Evolutionary conservation across 1,284 basidiomycete genomes (phyloP).

Genomic region (Gomphus sp.): DNA sequence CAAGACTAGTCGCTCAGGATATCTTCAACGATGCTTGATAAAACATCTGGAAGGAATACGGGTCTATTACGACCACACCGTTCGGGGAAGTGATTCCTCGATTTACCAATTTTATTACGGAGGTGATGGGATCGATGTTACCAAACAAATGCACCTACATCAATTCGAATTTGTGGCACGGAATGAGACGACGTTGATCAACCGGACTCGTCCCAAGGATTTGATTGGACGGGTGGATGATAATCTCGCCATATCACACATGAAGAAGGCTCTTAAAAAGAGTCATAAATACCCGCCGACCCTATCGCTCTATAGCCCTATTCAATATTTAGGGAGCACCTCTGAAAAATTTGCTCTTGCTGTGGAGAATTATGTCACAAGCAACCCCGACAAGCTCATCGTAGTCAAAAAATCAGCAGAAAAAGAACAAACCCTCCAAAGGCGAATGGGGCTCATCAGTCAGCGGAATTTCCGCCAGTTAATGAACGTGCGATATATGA

Average conservation of each 20-base stretch:
- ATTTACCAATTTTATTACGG: conserved; percentile 97
- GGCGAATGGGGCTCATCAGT: conserved; percentile 40
- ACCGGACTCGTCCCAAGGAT: conserved; percentile 60
- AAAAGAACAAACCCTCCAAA: conserved; percentile 27
- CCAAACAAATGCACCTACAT: conserved; percentile 86
- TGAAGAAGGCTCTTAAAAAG: conserved; percentile 87
- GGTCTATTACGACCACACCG: conserved; percentile 97
- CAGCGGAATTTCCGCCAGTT: conserved; percentile 64
- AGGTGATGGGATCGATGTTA: conserved; percentile 94
- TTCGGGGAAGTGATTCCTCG: conserved; percentile 89
- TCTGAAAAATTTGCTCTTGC: conserved; percentile 89
- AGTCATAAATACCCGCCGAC: conserved; percentile 60
- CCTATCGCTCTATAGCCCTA: conserved; percentile 74
- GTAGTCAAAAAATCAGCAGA: conserved; percentile 41
- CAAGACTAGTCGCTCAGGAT: conserved; percentile 97
- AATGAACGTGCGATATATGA: conserved; percentile 89
- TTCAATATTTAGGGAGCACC: conserved; percentile 78
- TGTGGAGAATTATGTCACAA: conserved; percentile 73
- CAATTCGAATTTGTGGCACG: conserved; percentile 92
- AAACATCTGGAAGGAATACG: conserved; percentile 97
- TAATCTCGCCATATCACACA: conserved; percentile 64
- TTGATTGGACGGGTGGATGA: conserved; percentile 57
- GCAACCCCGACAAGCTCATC: conserved; percentile 72
- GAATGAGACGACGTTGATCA: conserved; percentile 78
- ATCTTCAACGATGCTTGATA: conserved; percentile 96